Evolutionary conservation across 2,329 filamentous ascomycete genomes (phyloP).

Genomic region (Verticillium zaregamsianum): DNA sequence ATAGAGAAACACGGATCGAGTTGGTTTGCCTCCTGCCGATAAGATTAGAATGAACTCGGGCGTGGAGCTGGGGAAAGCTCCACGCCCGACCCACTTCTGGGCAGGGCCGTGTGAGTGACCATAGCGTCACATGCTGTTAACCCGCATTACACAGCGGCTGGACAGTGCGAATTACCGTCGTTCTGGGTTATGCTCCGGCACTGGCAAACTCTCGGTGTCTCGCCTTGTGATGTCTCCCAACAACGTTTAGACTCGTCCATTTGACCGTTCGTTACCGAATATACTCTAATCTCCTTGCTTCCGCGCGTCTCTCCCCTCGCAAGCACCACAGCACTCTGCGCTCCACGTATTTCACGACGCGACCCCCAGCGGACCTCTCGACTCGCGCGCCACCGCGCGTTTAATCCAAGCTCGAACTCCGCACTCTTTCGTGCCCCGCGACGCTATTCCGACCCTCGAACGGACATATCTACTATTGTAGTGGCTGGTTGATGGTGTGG

Average conservation of each 20-base stretch:
- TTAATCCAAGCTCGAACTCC: neutral
- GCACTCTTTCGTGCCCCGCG: neutral
- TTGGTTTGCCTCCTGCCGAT: too few species aligned
- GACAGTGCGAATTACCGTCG: neutral
- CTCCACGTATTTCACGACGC: neutral
- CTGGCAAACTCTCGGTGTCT: neutral
- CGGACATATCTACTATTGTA: neutral
- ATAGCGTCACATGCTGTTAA: neutral
- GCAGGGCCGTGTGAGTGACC: neutral
- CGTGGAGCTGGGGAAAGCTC: too few species aligned
- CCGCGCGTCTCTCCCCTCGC: neutral
- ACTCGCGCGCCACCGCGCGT: neutral
- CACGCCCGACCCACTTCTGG: too few species aligned
- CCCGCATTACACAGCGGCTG: neutral
- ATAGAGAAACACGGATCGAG: too few species aligned
- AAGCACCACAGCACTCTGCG: neutral
- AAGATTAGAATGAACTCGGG: too few species aligned
- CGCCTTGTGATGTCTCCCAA: neutral
- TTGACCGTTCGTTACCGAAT: neutral
- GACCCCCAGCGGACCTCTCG: neutral
- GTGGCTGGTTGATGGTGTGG: neutral
- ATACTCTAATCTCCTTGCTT: neutral
- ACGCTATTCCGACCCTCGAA: neutral
- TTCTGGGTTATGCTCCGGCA: neutral
- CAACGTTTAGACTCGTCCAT: neutral